phyloP scores from a whole-genome alignment of 306 rosid genomes.

The Trifolium dubium region DNA sequence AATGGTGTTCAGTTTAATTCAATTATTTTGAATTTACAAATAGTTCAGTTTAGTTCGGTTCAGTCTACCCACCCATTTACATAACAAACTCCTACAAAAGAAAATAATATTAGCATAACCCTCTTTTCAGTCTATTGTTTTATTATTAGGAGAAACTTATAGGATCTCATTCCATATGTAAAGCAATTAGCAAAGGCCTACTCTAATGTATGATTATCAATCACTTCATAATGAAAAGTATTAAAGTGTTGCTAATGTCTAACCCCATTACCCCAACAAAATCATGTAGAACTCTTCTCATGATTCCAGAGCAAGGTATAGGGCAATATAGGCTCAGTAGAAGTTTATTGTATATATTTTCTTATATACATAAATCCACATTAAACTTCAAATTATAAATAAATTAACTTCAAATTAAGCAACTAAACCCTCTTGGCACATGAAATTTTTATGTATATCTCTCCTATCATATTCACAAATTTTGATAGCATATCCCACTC shows the following conservation, averaged over 20 bases:
- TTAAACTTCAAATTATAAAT: neutral
- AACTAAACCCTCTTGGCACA: constrained; percentile 6
- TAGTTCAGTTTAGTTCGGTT: too few relatives aligned
- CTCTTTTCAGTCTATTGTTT: neutral
- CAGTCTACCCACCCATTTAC: neutral
- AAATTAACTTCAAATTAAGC: constrained; percentile 18
- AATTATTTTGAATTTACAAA: too few relatives aligned
- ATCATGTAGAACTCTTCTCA: neutral
- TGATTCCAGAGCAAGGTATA: neutral
- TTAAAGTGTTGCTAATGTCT: neutral
- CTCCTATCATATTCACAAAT: neutral
- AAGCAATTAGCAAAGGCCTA: neutral
- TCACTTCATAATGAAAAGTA: too few relatives aligned
- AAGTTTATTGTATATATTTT: constrained; percentile 5
- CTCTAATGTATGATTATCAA: too few relatives aligned
- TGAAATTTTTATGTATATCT: constrained; percentile 1
- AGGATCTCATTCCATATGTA: neutral
- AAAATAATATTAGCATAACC: neutral
- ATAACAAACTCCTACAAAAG: neutral
- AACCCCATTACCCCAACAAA: neutral
- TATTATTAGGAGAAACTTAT: too few relatives aligned
- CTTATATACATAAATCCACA: constrained; percentile 42
- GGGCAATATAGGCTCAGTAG: constrained; percentile 2
- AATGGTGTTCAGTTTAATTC: too few relatives aligned
- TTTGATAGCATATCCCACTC: neutral